Evolutionary conservation across 352 stramenopile species (phyloP).

Genomic region (Globisporangium radiosum): DNA sequence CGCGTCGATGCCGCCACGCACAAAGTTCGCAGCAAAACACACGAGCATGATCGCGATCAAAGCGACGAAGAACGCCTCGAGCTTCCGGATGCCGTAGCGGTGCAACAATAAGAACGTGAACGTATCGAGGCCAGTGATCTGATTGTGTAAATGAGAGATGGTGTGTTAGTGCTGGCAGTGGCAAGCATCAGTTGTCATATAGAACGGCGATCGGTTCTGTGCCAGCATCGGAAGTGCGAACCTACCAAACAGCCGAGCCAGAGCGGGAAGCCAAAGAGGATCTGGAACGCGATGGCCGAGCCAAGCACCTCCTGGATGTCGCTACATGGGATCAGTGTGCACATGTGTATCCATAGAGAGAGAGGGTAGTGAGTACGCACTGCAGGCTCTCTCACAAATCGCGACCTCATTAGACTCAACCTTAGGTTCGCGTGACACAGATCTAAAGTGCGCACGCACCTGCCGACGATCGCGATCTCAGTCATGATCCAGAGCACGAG

Average conservation of each 20-base stretch:
- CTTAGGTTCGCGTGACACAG: background rate
- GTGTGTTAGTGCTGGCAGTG: background rate
- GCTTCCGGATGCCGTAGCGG: slow-evolving; percentile 88
- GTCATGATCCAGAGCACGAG: slow-evolving; percentile 90
- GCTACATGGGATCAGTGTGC: slow-evolving; percentile 15
- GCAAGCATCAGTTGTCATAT: background rate
- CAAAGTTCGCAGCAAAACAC: slow-evolving; percentile 91
- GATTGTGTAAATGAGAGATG: background rate
- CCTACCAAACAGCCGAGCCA: slow-evolving; percentile 84
- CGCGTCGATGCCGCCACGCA: slow-evolving; percentile 63
- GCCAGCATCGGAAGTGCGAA: background rate
- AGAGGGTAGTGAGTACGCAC: too few species aligned
- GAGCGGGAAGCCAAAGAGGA: slow-evolving; percentile 86
- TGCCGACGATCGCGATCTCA: slow-evolving; percentile 87
- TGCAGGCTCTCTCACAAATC: too few species aligned
- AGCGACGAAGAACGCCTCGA: slow-evolving; percentile 90
- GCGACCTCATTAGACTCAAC: too few species aligned
- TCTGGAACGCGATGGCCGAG: slow-evolving; percentile 88
- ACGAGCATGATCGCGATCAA: slow-evolving; percentile 93
- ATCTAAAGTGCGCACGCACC: background rate
- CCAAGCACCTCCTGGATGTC: slow-evolving; percentile 92
- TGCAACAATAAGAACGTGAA: slow-evolving; percentile 94
- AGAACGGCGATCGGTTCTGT: background rate
- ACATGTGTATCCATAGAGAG: too few species aligned
- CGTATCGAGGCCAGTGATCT: slow-evolving; percentile 83